Evolutionary conservation across 371 early-diverging fungal genomes (phyloP), one percentile per base, ranked within the genome.

Genomic region (Basidiobolus meristosporus): DNA sequence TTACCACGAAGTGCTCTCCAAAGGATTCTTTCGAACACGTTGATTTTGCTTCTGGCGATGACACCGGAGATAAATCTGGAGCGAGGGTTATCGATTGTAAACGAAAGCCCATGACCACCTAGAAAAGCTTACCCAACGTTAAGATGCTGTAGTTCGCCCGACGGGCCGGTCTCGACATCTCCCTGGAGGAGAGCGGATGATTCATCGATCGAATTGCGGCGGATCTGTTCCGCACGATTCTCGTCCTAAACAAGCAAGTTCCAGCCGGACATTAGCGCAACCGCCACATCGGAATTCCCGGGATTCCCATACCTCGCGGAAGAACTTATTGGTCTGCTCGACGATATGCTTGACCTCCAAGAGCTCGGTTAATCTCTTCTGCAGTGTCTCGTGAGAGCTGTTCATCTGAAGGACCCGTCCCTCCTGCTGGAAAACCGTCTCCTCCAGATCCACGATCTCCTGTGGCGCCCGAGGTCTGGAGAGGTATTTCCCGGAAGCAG

Each of bases 1-100:
- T 98, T 95, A 38, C 98, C 98, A 46, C 98, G 87, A 47, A 98
- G 77, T 12, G 89, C 82, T 35, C 96, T 81, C 87, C 93, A 95
- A 23, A 98, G 73, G 41, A 98, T 82, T 46, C 93, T 79, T 60
- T 93, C 91, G 52, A 97, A 90, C 9, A 81, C 85, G 21, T 68
- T 70, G 60, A 92, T 79, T 39, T 77, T 73, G 22, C 51, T 48
- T 44, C 91, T 76, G 1, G 82, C 56, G 43, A 97, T 86, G 21
- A 90, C 91, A 36, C 97, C 97, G 7, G 92, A 78, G 28, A 97
- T 83, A 47, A 75, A 26, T 5, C 26, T 26, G 9, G 9, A 26
- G 5, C 26, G 9, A 3, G 26, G 9, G 9, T 5, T 26, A 9
- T 5, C 26, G 9, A 26, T 26, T 5, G 3, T 26, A 26, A 70